Evolutionary conservation across 106 monocot species (phyloP).

Genomic region (Dioscorea alata): DNA sequence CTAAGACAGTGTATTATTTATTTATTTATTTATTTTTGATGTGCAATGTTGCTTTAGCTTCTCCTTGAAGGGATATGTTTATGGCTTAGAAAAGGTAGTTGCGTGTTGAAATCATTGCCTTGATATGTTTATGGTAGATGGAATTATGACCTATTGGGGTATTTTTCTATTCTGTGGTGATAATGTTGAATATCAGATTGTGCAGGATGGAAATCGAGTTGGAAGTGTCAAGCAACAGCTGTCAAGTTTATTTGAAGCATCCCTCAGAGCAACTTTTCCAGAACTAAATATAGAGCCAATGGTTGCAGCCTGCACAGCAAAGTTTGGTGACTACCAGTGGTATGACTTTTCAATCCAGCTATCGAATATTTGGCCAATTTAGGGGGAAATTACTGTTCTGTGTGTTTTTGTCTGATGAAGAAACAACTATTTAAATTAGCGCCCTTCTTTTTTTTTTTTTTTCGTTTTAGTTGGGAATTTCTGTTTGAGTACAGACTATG

Average conservation of each 20-base stretch:
- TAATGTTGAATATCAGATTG: conserved; percentile 6
- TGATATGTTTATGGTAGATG: too few relatives aligned
- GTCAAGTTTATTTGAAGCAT: conserved; percentile 41
- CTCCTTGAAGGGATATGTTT: too few relatives aligned
- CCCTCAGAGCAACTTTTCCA: conserved; percentile 43
- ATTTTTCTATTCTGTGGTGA: too few relatives aligned
- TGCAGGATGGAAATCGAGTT: conserved; percentile 13
- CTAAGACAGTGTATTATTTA: too few relatives aligned
- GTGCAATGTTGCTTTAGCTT: too few relatives aligned
- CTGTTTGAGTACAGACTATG: background rate
- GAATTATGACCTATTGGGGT: too few relatives aligned
- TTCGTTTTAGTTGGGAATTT: background rate
- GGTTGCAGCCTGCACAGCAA: conserved; percentile 50
- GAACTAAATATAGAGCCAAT: conserved; percentile 46
- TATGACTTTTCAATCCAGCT: conserved; percentile 15
- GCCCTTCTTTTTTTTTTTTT: background rate
- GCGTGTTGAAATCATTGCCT: too few relatives aligned
- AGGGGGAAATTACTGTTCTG: background rate
- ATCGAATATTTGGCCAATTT: background rate
- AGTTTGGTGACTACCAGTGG: conserved; percentile 95
- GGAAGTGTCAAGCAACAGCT: conserved; percentile 73
- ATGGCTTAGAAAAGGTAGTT: too few relatives aligned
- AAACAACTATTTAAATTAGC: background rate
- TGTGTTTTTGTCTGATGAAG: background rate
- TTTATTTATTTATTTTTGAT: too few relatives aligned